Evolutionary conservation across 371 early-diverging fungal genomes (phyloP), one percentile per base, ranked within the genome.

Genomic region (Mortierella sp.): DNA sequence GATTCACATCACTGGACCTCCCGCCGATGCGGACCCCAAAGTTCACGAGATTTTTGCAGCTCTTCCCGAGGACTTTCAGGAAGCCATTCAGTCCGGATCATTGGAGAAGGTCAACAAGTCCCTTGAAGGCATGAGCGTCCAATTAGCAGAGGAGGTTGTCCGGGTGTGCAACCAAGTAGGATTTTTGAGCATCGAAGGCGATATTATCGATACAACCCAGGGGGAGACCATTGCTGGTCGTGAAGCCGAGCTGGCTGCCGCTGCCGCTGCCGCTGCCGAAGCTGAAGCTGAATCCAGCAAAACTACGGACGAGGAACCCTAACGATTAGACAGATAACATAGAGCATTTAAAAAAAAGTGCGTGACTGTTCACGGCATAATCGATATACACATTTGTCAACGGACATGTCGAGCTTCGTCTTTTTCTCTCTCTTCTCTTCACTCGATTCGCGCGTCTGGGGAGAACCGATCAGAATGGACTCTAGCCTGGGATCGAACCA

Each of bases 71-170:
- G 72, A 84, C 16, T 92, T 96, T 72, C 93, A 90, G 61, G 84
- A 85, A 14, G 96, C 95, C 0, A 78, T 97, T 3, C 78, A 90
- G 51, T 84, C 87, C 0, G 91, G 90, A 16, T 89, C 92, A 24
- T 72, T 96, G 21, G 94, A 93, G 4, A 89, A 87, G 31, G 88
- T 97, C 51, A 96, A 96, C 83, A 90, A 86, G 58, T 91, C 86
- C 14, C 79, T 97, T 45, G 91, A 88, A 28, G 84, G 83, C 28
- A 82, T 88, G 64, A 68, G 83, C 8, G 88, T 89, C 5, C 83
- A 89, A 24, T 87, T 93, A 72, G 95, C 93, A 2, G 95, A 95
- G 72, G 73, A 82, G 19, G 74, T 91, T 8, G 82, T 94, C 26
- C 78, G 87, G n/a, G 80, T 89, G 18, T 93, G 94, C 62, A 88